Conservation (phyloP, 2,329 filamentous ascomycete species). For the Diaporthe citri region DNA sequence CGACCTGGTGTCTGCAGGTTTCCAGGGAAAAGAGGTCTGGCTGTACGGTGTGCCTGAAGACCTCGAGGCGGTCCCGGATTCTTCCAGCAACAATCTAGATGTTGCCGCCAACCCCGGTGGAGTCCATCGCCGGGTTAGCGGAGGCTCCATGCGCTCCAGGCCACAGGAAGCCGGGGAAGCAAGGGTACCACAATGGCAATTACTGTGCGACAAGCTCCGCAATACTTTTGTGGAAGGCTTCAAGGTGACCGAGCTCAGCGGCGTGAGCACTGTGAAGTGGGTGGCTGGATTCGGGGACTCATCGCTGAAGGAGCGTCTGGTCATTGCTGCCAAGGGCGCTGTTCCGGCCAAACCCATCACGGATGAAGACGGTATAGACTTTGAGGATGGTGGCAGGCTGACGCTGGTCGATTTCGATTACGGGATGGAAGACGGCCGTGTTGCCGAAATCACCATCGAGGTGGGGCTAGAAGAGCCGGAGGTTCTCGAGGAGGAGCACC, state of each 20-base stretch:
- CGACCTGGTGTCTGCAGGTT: constrained; percentile 80
- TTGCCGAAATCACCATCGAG: constrained; percentile 75
- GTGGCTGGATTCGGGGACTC: constrained; percentile 68
- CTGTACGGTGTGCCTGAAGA: constrained; percentile 83
- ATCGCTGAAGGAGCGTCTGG: constrained; percentile 67
- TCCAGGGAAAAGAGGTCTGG: constrained; percentile 80
- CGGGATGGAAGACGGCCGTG: constrained; percentile 65
- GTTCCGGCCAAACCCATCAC: constrained; percentile 67
- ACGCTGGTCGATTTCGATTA: constrained; percentile 82
- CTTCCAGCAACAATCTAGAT: constrained; percentile 34
- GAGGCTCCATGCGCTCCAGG: constrained; percentile 55
- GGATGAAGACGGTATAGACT: constrained; percentile 77
- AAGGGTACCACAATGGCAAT: constrained; percentile 75
- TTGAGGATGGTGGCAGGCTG: constrained; percentile 83
- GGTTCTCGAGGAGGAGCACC: constrained; percentile 77
- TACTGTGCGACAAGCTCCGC: constrained; percentile 75
- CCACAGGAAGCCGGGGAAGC: constrained; percentile 51
- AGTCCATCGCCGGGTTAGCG: constrained; percentile 56
- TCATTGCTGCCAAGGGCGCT: constrained; percentile 80
- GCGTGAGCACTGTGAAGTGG: constrained; percentile 79
- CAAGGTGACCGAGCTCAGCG: constrained; percentile 73
- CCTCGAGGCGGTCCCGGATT: constrained; percentile 71
- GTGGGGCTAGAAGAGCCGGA: constrained; percentile 79
- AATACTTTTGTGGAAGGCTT: constrained; percentile 79
- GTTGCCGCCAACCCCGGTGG: constrained; percentile 44